Evolutionary conservation across 805 yeast species (phyloP), one percentile per base, ranked within the genome.

Genomic region (Yarrowia sp.): DNA sequence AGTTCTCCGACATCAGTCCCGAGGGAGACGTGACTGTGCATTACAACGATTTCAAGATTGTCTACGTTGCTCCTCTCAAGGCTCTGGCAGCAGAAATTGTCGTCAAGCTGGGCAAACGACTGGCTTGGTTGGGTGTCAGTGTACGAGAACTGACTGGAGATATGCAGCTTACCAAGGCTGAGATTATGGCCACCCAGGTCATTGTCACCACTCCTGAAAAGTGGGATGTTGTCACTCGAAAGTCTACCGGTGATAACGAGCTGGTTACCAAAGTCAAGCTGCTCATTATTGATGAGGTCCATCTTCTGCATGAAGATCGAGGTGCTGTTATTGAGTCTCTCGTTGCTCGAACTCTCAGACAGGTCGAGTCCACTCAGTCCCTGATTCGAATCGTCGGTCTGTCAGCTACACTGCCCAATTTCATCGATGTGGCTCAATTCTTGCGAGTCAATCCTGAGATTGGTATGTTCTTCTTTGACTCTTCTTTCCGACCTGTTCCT

Each of bases 181-280:
- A 92, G 77, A 91, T 92, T 49, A 77, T 86, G 74, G 85, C 85
- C 1, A 93, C 98, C 0, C 97, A 92, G 76, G 83, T 92, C 49
- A 90, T 92, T 71, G 97, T 92, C 2, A 93, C 97, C 0, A 92
- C 98, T 0, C 98, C 98, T 0, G 98, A 92, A 75, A 92, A 92
- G 77, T 92, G 98, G 98, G 98, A 92, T 79, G 98, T 95, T 2
- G 97, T 95, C 1, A 94, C 99, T 0, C 85, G 98, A 75, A 95
- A 95, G 76, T 89, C 93, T 46, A 89, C 84, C 72, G 98, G 97
- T 66, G 98, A 93, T 74, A 86, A 86, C 63, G 97, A 92, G 72
- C 78, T 93, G 58, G 91, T 91, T 2, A 86, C 90, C 12, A 92
- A 92, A 73, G 96, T 95, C 10, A 91, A 89, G 77, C 79, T 95